Evolutionary conservation across 2,329 filamentous ascomycete genomes (phyloP).

Genomic region (Stagonosporopsis cucurbitacearum): DNA sequence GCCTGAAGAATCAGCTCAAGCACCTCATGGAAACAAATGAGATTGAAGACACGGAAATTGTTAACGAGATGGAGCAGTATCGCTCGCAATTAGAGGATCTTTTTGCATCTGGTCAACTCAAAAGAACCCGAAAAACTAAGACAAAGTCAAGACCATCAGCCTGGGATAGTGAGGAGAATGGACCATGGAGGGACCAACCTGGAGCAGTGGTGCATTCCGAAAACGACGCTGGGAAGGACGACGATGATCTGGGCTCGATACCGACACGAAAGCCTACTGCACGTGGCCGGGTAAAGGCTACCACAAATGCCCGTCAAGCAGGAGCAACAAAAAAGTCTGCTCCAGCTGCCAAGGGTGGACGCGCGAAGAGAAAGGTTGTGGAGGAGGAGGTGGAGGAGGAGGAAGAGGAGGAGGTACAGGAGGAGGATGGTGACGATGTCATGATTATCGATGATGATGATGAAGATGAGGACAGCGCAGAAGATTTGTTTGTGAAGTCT

Average conservation of each 20-base stretch:
- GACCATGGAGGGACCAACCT: conserved; percentile 81
- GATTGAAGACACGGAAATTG: conserved; percentile 72
- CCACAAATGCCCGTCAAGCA: conserved; percentile 44
- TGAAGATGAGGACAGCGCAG: conserved; percentile 58
- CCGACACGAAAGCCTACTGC: conserved; percentile 50
- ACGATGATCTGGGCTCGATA: conserved; percentile 39
- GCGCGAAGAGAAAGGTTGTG: conserved; percentile 51
- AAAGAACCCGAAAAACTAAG: conserved; percentile 60
- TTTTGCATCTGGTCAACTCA: conserved; percentile 70
- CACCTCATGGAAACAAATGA: conserved; percentile 62
- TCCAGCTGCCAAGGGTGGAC: conserved; percentile 44
- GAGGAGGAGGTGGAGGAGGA: conserved; percentile 55
- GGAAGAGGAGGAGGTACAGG: conserved; percentile 50
- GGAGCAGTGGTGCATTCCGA: conserved; percentile 65
- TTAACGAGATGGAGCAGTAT: conserved; percentile 75
- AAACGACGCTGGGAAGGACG: conserved; percentile 56
- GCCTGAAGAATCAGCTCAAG: conserved; percentile 52
- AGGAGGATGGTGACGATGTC: conserved; percentile 49
- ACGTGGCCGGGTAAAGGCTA: conserved; percentile 55
- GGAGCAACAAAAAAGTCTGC: conserved; percentile 41
- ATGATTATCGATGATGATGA: conserved; percentile 56
- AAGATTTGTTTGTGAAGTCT: conserved; percentile 52
- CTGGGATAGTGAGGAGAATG: conserved; percentile 92
- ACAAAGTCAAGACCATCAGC: conserved; percentile 77
- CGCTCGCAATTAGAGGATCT: conserved; percentile 72